Percentiles rank a stretch among this genome's conserved stretches.
These are phyloP conservation scores for Penicillium sp. DNA, from an alignment of 2,329 filamentous ascomycete species.

Conservation along the genomic window DNA sequence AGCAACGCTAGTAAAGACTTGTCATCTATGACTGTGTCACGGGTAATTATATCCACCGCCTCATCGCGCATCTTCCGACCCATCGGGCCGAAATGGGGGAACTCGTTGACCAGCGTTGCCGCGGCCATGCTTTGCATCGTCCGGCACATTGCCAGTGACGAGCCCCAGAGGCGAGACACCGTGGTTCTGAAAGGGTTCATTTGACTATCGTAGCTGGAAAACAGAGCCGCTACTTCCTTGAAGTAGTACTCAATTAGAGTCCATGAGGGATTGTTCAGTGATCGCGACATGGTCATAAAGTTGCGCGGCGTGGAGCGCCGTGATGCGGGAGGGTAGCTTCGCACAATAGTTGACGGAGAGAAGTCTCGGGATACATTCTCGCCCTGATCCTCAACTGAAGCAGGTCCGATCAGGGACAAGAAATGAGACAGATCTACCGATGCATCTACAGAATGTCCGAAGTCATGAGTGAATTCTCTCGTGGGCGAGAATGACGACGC, in stretches of 20 bases:
- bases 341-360: conserved; percentile 36
- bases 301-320: conserved; percentile 25
- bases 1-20: conserved; percentile 60
- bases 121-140: conserved; percentile 67
- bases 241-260: conserved; percentile 66
- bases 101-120: conserved; percentile 61
- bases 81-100: conserved; percentile 54
- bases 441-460: conserved; percentile 21
- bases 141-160: conserved; percentile 61
- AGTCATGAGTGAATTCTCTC: conserved; percentile 19
- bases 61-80: conserved; percentile 56
- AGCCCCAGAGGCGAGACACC: conserved; percentile 59
- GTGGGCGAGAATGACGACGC: conserved; percentile 17
- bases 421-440: conserved; percentile 25
- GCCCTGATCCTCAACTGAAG: conserved; percentile 14
- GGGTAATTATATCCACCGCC: conserved; percentile 54
- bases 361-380: conserved; percentile 27
- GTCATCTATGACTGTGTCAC: conserved; percentile 52
- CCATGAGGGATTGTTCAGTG: conserved; percentile 53
- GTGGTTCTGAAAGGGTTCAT: conserved; percentile 64
- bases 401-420: conserved; percentile 28
- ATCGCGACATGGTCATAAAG: conserved; percentile 40
- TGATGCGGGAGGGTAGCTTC: conserved; percentile 32
- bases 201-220: conserved; percentile 65
- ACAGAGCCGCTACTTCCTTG: conserved; percentile 62